These are phyloP conservation scores for Raddia guianensis DNA, from an alignment of 176 grass and related monocot genomes.

Conservation along the genomic window DNA sequence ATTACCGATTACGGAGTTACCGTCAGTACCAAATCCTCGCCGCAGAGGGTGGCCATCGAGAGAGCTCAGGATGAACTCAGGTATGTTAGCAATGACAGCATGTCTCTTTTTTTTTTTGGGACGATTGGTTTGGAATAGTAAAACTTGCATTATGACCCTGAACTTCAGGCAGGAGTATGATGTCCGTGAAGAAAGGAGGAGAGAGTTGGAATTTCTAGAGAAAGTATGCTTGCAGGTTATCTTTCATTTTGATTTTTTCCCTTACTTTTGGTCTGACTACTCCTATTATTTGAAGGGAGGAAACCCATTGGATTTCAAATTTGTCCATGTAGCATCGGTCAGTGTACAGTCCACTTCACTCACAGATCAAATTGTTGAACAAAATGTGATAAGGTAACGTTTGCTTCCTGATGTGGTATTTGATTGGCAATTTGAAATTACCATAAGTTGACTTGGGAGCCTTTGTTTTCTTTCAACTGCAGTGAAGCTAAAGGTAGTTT, in stretches of 20 bases:
- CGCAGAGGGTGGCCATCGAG: conserved; percentile 68
- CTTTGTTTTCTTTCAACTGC: conserved; percentile 31
- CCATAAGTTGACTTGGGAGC: conserved; percentile 30
- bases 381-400: conserved; percentile 63
- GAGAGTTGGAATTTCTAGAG: conserved; percentile 91
- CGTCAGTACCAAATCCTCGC: conserved; percentile 67
- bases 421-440: conserved; percentile 20
- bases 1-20: conserved; percentile 65
- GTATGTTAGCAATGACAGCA: conserved; percentile 36
- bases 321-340: conserved; percentile 59
- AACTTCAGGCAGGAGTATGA: conserved; percentile 73
- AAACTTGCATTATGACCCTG: not conserved
- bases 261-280: conserved; percentile 33
- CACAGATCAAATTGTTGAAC: conserved; percentile 64
- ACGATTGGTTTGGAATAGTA: not conserved
- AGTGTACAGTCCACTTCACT: conserved; percentile 90
- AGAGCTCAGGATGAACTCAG: conserved; percentile 88
- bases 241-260: conserved; percentile 20
- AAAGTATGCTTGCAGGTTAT: conserved; percentile 53
- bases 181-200: conserved; percentile 73
- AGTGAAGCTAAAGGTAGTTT: conserved; percentile 94
- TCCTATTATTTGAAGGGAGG: conserved; percentile 69
- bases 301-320: conserved; percentile 96
- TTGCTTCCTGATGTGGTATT: conserved; percentile 33
- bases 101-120: not conserved